These are phyloP conservation scores for Candida tetrigidarum DNA, from an alignment of 1,139 yeast species.

Conservation along the genomic window DNA sequence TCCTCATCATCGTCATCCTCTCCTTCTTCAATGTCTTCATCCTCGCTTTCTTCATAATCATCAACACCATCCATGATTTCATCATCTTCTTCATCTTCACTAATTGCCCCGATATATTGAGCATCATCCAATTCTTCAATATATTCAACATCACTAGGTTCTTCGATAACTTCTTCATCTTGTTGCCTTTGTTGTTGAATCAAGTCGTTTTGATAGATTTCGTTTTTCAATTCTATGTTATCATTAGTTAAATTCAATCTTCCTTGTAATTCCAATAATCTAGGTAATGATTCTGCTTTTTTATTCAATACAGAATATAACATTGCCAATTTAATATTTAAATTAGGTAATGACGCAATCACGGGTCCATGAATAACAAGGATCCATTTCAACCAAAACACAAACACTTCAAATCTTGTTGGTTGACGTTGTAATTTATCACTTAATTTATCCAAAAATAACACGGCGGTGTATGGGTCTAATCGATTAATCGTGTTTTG, in stretches of 20 bases:
- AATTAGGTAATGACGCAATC: constrained; percentile 69
- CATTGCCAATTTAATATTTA: constrained; percentile 68
- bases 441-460: constrained; percentile 78
- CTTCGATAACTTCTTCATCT: constrained; percentile 29
- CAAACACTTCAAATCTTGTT: constrained; percentile 71
- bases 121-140: constrained; percentile 48
- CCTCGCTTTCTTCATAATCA: constrained; percentile 22
- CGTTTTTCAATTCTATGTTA: constrained; percentile 69
- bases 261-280: constrained; percentile 82
- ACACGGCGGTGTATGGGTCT: constrained; percentile 73
- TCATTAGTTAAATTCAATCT: constrained; percentile 73
- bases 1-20: constrained; percentile 27
- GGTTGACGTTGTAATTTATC: constrained; percentile 76
- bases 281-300: constrained; percentile 77
- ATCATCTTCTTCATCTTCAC: constrained; percentile 22
- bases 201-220: constrained; percentile 38
- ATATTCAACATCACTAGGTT: constrained; percentile 38
- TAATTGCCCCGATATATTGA: constrained; percentile 28
- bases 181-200: constrained; percentile 34
- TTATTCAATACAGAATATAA: constrained; percentile 77
- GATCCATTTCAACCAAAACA: constrained; percentile 93
- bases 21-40: constrained; percentile 24
- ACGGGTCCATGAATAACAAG: constrained; percentile 88
- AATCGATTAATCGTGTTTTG: constrained; percentile 72
- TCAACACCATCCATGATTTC: constrained; percentile 24